Evolutionary conservation across 164 flowering plant species (phyloP).

Genomic region (Chloranthus sessilifolius): DNA sequence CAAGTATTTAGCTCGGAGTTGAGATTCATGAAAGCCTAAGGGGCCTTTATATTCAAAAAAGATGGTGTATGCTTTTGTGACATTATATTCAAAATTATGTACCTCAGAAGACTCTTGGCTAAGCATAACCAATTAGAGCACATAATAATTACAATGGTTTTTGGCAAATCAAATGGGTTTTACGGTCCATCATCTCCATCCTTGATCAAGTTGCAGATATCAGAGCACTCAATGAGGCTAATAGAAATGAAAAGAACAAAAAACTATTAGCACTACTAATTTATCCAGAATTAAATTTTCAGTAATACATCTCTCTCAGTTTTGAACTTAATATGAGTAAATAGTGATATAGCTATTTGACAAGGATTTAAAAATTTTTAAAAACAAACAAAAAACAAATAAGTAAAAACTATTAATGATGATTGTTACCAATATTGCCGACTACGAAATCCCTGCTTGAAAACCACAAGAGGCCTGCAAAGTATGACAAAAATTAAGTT

Average conservation of each 20-base stretch:
- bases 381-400: not conserved
- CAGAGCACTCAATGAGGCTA: constrained; percentile 90
- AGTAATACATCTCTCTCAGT: not conserved
- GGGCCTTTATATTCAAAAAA: too few species aligned
- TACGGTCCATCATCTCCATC: constrained; percentile 74
- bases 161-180: too few species aligned
- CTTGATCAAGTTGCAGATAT: constrained; percentile 80
- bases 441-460: constrained; percentile 74
- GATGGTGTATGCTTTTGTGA: too few species aligned
- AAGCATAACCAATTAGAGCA: too few species aligned
- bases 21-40: too few species aligned
- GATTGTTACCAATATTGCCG: constrained; percentile 66
- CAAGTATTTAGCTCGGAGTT: too few species aligned
- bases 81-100: too few species aligned
- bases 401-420: not conserved
- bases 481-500: not conserved
- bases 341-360: not conserved
- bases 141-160: too few species aligned
- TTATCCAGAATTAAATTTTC: not conserved
- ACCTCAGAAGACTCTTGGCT: too few species aligned
- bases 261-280: not conserved
- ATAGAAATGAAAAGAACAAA: constrained; percentile 16
- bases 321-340: not conserved
- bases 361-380: not conserved
- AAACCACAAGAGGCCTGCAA: constrained; percentile 79